These are phyloP conservation scores for Gamsiella multidivaricata DNA, from an alignment of 192 early-diverging fungal species.

Conservation along the genomic window DNA sequence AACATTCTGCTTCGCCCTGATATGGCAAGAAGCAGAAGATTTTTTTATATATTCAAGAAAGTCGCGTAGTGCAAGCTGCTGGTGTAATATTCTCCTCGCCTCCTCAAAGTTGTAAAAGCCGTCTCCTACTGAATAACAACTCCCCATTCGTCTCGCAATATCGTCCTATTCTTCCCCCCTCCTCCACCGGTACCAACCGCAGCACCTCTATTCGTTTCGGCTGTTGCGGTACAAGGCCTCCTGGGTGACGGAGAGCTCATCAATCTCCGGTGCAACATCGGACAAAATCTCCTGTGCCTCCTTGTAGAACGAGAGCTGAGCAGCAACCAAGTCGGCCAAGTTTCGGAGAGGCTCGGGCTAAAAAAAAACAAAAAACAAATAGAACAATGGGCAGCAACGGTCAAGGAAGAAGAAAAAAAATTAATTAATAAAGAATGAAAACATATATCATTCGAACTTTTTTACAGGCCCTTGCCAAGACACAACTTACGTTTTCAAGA, in stretches of 20 bases:
- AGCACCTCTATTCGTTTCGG: slow-evolving; percentile 49
- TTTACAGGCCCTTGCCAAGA: neutral
- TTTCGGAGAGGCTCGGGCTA: slow-evolving; percentile 85
- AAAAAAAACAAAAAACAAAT: slow-evolving; percentile 15
- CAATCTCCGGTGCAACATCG: slow-evolving; percentile 90
- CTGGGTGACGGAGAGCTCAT: slow-evolving; percentile 94
- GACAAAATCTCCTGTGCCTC: slow-evolving; percentile 76
- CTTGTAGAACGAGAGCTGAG: slow-evolving; percentile 90
- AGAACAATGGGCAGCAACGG: neutral
- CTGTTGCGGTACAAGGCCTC: slow-evolving; percentile 85
- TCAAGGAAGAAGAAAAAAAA: neutral
- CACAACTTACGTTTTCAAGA: slow-evolving; percentile 76
- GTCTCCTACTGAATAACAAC: too few species aligned
- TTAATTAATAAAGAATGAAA: slow-evolving; percentile 7
- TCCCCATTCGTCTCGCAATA: too few species aligned
- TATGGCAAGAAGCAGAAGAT: too few species aligned
- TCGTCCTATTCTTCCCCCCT: too few species aligned
- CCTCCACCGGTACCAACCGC: too few species aligned
- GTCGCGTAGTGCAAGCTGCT: too few species aligned
- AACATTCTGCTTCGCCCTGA: too few species aligned
- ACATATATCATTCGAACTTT: too few species aligned
- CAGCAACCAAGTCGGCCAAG: slow-evolving; percentile 86
- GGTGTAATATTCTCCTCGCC: too few species aligned
- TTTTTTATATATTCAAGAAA: too few species aligned
- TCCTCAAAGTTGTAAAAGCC: too few species aligned